A percentile compares a stretch with the other conserved stretches of the same genome.
Conservation (phyloP, 1,284 basidiomycete genomes). For the Anthracocystis panici-leucophaei region DNA sequence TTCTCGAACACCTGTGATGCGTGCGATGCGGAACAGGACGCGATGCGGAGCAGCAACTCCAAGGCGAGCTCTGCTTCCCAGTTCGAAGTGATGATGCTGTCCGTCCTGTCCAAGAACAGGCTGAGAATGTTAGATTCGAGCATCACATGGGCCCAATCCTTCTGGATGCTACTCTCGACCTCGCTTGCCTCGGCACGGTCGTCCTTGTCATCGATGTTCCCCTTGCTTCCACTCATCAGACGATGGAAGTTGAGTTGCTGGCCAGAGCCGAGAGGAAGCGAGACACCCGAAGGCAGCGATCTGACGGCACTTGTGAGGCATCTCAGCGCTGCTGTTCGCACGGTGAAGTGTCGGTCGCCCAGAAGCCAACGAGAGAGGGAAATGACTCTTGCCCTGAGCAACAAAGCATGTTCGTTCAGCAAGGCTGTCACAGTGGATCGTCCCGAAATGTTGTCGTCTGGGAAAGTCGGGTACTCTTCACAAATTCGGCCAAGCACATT, state of each 20-base stretch:
- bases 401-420: conserved; percentile 26
- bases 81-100: conserved; percentile 38
- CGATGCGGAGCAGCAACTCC: conserved; percentile 42
- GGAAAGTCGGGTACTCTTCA: conserved; percentile 28
- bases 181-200: conserved; percentile 35
- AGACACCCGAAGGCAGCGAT: conserved; percentile 34
- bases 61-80: conserved; percentile 46
- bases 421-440: background rate
- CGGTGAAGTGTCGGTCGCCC: conserved; percentile 56
- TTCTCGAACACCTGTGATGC: conserved; percentile 25
- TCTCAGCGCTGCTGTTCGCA: conserved; percentile 51
- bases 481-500: conserved; percentile 77
- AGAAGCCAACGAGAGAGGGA: conserved; percentile 55
- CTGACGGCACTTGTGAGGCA: conserved; percentile 38
- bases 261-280: conserved; percentile 11
- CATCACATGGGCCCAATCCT: conserved; percentile 47
- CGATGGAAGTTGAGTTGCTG: conserved; percentile 33
- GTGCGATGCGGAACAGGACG: conserved; percentile 40
- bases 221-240: conserved; percentile 10
- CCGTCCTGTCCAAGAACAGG: conserved; percentile 36
- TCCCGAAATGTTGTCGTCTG: background rate
- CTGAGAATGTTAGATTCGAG: conserved; percentile 34
- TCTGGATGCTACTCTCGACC: conserved; percentile 34
- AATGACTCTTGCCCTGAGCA: conserved; percentile 36
- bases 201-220: conserved; percentile 7